A percentile compares a stretch with the other conserved stretches of the same genome.
Evolutionary conservation across 2,329 filamentous ascomycete genomes (phyloP).

Genomic region (Chalara sp.): DNA sequence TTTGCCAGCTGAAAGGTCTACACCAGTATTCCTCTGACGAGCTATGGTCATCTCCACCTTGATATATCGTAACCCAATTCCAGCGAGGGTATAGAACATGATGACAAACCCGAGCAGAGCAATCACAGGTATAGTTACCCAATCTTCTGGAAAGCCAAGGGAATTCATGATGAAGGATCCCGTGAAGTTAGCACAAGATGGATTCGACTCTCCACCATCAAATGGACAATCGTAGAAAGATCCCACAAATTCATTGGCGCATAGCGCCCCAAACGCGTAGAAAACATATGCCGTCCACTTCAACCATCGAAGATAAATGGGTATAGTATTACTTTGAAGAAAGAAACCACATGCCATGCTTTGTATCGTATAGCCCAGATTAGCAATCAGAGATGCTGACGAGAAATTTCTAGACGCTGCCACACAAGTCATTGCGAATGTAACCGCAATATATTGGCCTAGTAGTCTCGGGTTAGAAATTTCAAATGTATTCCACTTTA

Average conservation of each 20-base stretch:
- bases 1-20: constrained; percentile 62
- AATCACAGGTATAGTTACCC: constrained; percentile 61
- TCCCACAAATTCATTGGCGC: constrained; percentile 65
- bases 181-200: constrained; percentile 60
- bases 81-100: constrained; percentile 56
- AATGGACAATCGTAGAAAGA: constrained; percentile 69
- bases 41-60: constrained; percentile 65
- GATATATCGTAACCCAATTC: constrained; percentile 55
- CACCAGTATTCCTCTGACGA: constrained; percentile 48
- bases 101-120: constrained; percentile 54
- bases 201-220: constrained; percentile 53
- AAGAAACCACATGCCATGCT: constrained; percentile 73
- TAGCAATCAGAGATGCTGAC: constrained; percentile 64
- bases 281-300: constrained; percentile 62
- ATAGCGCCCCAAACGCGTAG: constrained; percentile 66
- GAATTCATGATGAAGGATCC: constrained; percentile 63
- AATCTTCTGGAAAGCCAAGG: constrained; percentile 60
- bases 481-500: neutral
- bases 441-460: constrained; percentile 64
- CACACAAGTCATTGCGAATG: constrained; percentile 63
- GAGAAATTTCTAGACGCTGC: constrained; percentile 60
- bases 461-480: no score
- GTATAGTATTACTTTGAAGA: constrained; percentile 65
- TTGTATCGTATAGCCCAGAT: constrained; percentile 66
- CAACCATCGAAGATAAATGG: constrained; percentile 71